These are phyloP conservation scores for Cornus controversa DNA, from an alignment of 148 eudicot species.

Conservation along the genomic window DNA sequence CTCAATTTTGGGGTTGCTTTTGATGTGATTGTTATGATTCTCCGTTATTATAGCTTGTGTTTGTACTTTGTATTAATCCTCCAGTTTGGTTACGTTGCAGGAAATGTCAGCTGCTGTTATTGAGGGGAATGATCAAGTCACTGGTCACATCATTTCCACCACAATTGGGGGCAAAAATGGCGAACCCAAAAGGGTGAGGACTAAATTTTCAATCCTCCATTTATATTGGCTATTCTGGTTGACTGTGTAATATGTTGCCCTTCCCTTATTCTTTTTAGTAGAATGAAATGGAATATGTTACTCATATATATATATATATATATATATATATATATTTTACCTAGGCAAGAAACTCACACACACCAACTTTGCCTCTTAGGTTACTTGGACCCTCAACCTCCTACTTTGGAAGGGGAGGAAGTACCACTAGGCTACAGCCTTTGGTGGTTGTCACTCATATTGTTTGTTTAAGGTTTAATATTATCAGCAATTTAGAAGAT, in stretches of 20 bases:
- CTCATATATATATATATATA: no score
- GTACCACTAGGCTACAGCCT: no score
- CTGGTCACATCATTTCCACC: slow-evolving; percentile 86
- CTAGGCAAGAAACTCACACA: no score
- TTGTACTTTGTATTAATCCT: not conserved
- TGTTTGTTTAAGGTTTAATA: no score
- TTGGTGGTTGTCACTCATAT: no score
- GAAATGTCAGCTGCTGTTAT: slow-evolving; percentile 68
- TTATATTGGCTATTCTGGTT: slow-evolving; percentile 7
- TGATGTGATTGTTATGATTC: no score
- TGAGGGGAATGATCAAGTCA: slow-evolving; percentile 75
- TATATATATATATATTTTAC: no score
- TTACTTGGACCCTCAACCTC: no score
- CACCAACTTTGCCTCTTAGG: no score
- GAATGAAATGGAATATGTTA: not conserved
- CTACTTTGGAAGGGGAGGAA: no score
- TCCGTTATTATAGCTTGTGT: not conserved
- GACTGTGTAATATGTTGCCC: slow-evolving; percentile 4
- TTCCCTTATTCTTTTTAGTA: not conserved
- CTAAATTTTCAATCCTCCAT: not conserved
- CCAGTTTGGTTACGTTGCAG: slow-evolving; percentile 34
- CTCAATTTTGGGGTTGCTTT: not conserved
- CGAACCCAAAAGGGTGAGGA: slow-evolving; percentile 75
- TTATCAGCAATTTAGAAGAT: not conserved
- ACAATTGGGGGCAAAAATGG: slow-evolving; percentile 91